Base-by-base conservation (phyloP, 225 moss, liverwort and hornwort species). In the Climacium dendroides region DNA sequence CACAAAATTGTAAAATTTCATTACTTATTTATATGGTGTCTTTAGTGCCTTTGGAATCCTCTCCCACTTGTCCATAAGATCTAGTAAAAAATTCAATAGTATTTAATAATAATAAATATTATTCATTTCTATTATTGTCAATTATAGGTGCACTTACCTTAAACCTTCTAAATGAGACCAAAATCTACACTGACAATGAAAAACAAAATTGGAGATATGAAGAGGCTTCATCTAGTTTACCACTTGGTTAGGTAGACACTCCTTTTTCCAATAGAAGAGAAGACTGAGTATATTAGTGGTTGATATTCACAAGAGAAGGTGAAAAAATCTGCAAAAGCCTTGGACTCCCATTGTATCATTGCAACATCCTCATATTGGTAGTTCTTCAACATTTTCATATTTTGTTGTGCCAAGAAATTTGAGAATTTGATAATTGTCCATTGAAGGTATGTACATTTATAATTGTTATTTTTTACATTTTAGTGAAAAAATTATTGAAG, bases 361-460 rank as follows among this genome's bases (percentile, higher is more conserved):
- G 22, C 19, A 75, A 35, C 14, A 19, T 66, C 66, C 37, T 5
- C 0, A 15, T 3, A 37, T 50, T 28, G 3, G 1, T 37, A 29
- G 11, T 64, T 6, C 3, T 81, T 25, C 5, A 84, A 61, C 24
- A 32, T 52, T 39, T 4, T 32, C 28, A 85, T 12, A 41, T 54
- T 85, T 63, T 28, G 15, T 63, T 15, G 52, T 53, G 18, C 43
- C 9, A 65, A 52, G 29, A 76, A 5, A n/a, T 48, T 74, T 74
- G 48, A 47, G 0, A 6, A 75, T 61, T 0, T 8, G 1, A 3
- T 52, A 10, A 50, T 50, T 53, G 1, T 26, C 5, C 1, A 48
- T 66, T 52, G 12, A 82, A 52, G 52, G 82, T 82, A 53, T 52
- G 3, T 34, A 1, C 11, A n/a, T 19, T 16, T 53, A 17, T n/a